These are phyloP conservation scores for Starmerella riodocensis DNA, from an alignment of 805 yeast genomes.

Conservation along the genomic window DNA sequence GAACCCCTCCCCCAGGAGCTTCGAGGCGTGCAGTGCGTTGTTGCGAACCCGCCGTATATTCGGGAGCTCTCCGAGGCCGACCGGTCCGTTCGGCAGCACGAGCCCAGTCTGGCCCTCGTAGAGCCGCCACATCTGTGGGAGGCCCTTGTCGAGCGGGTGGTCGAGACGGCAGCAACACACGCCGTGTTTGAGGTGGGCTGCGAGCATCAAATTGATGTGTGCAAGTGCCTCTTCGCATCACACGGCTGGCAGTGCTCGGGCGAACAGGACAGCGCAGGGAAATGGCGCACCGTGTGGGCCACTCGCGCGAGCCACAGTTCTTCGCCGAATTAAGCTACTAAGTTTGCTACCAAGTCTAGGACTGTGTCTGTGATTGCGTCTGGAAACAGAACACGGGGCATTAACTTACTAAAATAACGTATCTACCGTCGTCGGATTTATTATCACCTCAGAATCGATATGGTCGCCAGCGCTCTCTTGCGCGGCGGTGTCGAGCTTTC, in stretches of 20 bases:
- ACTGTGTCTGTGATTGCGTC: too few relatives aligned
- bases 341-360: too few relatives aligned
- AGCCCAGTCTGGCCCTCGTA: conserved; percentile 66
- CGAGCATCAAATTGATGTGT: conserved; percentile 38
- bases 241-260: conserved; percentile 34
- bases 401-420: too few relatives aligned
- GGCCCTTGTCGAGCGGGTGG: conserved; percentile 38
- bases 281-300: conserved; percentile 23
- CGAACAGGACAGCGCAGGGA: conserved; percentile 17
- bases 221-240: conserved; percentile 21
- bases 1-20: conserved; percentile 6
- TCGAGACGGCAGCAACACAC: conserved; percentile 34
- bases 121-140: conserved; percentile 65
- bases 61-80: conserved; percentile 38
- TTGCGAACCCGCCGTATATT: conserved; percentile 90
- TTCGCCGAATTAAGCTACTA: too few relatives aligned
- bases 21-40: conserved; percentile 36
- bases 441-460: too few relatives aligned
- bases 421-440: too few relatives aligned
- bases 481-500: conserved; percentile 7
- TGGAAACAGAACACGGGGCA: too few relatives aligned
- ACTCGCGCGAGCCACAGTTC: too few relatives aligned
- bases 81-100: conserved; percentile 53
- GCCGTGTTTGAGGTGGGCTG: conserved; percentile 73
- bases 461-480: too few relatives aligned